Base-by-base conservation (phyloP, 2,329 filamentous ascomycete species). In the Diaporthe caulivora region DNA sequence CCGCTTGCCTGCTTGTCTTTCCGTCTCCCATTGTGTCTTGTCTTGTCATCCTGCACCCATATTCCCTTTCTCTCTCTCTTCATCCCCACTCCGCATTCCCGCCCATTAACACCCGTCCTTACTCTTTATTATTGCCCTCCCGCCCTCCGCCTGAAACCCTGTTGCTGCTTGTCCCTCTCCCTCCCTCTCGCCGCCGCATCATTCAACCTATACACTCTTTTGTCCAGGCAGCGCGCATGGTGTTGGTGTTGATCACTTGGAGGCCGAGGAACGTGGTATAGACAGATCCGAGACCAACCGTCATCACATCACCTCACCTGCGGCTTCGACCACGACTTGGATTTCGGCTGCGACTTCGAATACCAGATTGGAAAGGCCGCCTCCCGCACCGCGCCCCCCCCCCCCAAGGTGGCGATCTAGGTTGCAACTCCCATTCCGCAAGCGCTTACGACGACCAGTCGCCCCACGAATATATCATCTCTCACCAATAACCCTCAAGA, bases 151-250 rank as follows among this genome's bases (percentile, higher is more conserved):
- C 53, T 21, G 17, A 18, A 55, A 47, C 49, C 65, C 26, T 57
- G 44, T 11, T 31, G 13, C 44, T 44, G n/a, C 24, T 11, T 42
- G 55, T 57, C 53, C 42, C 29, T 18, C 55, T 37, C 17, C 49
- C 60, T 44, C 60, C 67, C 34, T 51, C 64, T 55, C 65, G 49
- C 37, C 70, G 65, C 67, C 71, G 60, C 53, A 60, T 55, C 40
- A 47, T 58, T 55, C 67, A 62, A 70, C 51, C 72, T 69, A 73
- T 75, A 75, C 74, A 57, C 68, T 75, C 74, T 71, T 71, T 75
- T 73, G 67, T 57, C 58, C 67, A 73, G 51, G 67, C 62, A 57
- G 42, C 62, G 60, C 49, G 65, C 53, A 68, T 58, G 65, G 58
- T 51, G 24, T 51, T 42, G 29, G 55, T n/a, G 7, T 40, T 54